Conservation (phyloP, 2,329 filamentous ascomycete genomes). For the Penicillium sp. region DNA sequence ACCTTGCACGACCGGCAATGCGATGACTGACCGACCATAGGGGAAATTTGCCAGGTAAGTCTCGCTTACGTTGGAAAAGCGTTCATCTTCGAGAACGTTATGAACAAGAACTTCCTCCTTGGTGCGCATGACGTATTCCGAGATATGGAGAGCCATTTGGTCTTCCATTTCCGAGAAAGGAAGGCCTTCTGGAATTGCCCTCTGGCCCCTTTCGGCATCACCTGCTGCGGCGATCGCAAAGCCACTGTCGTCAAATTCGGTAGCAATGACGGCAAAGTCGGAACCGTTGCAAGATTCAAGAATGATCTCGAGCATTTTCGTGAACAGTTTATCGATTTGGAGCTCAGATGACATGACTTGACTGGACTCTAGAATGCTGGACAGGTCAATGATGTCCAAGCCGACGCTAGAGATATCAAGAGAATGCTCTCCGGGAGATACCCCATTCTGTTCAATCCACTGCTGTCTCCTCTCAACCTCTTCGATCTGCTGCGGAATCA, state of each 20-base stretch:
- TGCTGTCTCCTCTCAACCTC: slow-evolving; percentile 41
- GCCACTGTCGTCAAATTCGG: slow-evolving; percentile 56
- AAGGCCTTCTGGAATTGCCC: slow-evolving; percentile 52
- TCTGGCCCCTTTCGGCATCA: slow-evolving; percentile 53
- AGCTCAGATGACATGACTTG: slow-evolving; percentile 64
- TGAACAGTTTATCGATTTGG: slow-evolving; percentile 59
- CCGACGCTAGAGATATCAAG: slow-evolving; percentile 44
- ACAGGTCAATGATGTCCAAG: slow-evolving; percentile 60
- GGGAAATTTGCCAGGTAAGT: slow-evolving; percentile 55
- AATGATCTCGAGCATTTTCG: slow-evolving; percentile 63
- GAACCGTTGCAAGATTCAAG: slow-evolving; percentile 60
- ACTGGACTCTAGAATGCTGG: slow-evolving; percentile 61
- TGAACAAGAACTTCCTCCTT: slow-evolving; percentile 61
- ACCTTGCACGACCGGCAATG: slow-evolving; percentile 60
- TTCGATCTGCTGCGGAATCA: slow-evolving; percentile 33
- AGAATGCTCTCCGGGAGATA: slow-evolving; percentile 37
- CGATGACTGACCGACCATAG: slow-evolving; percentile 58
- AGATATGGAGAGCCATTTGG: slow-evolving; percentile 58
- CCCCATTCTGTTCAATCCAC: slow-evolving; percentile 43
- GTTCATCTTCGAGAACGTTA: slow-evolving; percentile 61
- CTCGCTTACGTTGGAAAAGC: slow-evolving; percentile 59
- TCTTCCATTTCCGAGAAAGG: slow-evolving; percentile 57
- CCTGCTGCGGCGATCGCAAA: slow-evolving; percentile 62
- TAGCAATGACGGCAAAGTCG: slow-evolving; percentile 58
- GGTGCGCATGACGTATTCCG: slow-evolving; percentile 60